Conservation (phyloP, 192 early-diverging fungal genomes). For the Podila clonocystis region DNA sequence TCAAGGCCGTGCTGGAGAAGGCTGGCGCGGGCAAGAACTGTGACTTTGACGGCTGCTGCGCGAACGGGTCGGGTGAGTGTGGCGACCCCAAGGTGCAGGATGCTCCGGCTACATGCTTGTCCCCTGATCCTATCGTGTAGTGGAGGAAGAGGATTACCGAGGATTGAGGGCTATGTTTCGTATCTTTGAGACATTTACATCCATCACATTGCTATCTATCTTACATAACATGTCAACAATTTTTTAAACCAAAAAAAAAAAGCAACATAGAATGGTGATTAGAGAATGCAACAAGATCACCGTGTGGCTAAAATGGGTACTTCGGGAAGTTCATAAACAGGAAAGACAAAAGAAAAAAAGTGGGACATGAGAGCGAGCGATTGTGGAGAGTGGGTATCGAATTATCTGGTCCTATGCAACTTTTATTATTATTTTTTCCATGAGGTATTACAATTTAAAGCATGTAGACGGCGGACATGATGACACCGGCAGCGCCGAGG, state of each 20-base stretch:
- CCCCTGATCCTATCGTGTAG: not conserved
- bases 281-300: no score
- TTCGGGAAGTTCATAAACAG: no score
- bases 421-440: not conserved
- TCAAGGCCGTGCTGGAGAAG: conserved; percentile 15
- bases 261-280: no score
- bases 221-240: no score
- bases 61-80: not conserved
- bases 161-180: no score
- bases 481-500: conserved; percentile 14
- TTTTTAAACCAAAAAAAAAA: no score
- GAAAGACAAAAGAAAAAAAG: no score
- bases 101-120: not conserved
- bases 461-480: conserved; percentile 14
- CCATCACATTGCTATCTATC: no score
- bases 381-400: not conserved
- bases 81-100: no score
- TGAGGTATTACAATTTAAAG: conserved; percentile 4
- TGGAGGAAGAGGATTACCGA: not conserved
- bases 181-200: no score
- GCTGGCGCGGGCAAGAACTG: conserved; percentile 23
- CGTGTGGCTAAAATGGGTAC: no score
- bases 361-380: no score
- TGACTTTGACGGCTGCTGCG: conserved; percentile 35
- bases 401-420: not conserved